These are phyloP conservation scores for Coniochaeta prunicola DNA, from an alignment of 2,329 filamentous ascomycete genomes.

Conservation along the genomic window DNA sequence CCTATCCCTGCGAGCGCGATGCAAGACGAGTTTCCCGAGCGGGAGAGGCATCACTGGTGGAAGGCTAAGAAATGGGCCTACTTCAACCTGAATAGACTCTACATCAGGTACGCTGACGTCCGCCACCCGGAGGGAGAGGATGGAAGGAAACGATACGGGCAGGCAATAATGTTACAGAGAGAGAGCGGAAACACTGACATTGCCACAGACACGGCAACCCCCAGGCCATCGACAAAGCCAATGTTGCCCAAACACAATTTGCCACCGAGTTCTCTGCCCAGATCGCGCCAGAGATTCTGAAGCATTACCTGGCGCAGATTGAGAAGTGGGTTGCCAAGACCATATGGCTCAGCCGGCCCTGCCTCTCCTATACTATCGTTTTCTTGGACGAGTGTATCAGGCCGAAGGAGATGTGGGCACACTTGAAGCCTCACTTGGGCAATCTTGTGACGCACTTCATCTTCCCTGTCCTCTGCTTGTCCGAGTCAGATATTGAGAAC, in stretches of 20 bases:
- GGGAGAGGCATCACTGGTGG: slow-evolving; percentile 97
- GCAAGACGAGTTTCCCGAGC: slow-evolving; percentile 70
- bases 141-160: neutral
- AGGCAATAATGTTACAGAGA: neutral
- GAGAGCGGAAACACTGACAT: slow-evolving; percentile 15
- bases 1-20: slow-evolving; percentile 72
- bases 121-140: neutral
- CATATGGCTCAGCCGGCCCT: slow-evolving; percentile 89
- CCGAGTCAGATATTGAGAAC: slow-evolving; percentile 84
- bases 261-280: slow-evolving; percentile 86
- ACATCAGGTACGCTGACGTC: slow-evolving; percentile 64
- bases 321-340: slow-evolving; percentile 97
- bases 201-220: slow-evolving; percentile 77
- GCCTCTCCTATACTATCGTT: slow-evolving; percentile 85
- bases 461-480: slow-evolving; percentile 91
- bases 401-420: slow-evolving; percentile 93
- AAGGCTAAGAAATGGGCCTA: slow-evolving; percentile 99
- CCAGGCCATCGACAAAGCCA: slow-evolving; percentile 61
- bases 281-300: slow-evolving; percentile 92
- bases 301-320: slow-evolving; percentile 88
- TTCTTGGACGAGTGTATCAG: slow-evolving; percentile 97
- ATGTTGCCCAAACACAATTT: slow-evolving; percentile 70
- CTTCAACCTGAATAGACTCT: slow-evolving; percentile 92
- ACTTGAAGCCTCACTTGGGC: slow-evolving; percentile 87
- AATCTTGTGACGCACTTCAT: slow-evolving; percentile 90